Evolutionary conservation across 345 rosid species (phyloP).

Genomic region (Conringia planisiliqua): DNA sequence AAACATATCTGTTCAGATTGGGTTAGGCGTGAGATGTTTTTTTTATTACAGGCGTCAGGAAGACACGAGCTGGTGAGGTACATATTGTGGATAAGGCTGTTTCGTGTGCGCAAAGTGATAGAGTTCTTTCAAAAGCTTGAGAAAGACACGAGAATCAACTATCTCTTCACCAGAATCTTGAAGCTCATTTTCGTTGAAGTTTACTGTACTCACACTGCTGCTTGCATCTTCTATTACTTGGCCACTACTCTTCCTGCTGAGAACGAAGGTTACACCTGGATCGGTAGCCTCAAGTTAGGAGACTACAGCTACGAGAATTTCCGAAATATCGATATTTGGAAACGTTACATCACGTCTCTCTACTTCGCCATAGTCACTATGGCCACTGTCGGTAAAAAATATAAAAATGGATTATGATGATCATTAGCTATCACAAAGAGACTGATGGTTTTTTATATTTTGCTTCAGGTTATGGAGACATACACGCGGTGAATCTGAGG

Average conservation of each 20-base stretch:
- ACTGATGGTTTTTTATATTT: background rate
- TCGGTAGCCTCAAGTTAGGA: conserved; percentile 81
- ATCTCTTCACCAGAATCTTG: conserved; percentile 66
- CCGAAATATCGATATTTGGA: conserved; percentile 74
- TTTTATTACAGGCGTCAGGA: conserved; percentile 49
- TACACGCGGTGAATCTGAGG: conserved; percentile 92
- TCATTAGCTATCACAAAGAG: background rate
- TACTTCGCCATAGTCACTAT: conserved; percentile 87
- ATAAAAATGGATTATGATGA: background rate
- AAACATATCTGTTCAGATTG: background rate
- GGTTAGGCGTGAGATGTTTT: background rate
- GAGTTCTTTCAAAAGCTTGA: conserved; percentile 58
- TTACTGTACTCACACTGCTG: conserved; percentile 87
- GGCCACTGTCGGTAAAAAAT: conserved; percentile 72
- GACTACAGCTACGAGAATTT: conserved; percentile 68
- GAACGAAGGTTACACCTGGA: conserved; percentile 81
- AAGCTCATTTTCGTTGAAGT: conserved; percentile 74
- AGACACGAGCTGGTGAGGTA: conserved; percentile 63
- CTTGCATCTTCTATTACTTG: conserved; percentile 81
- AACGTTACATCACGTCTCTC: conserved; percentile 71
- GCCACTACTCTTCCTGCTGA: conserved; percentile 71
- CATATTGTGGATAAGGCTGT: conserved; percentile 72
- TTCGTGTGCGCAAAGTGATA: conserved; percentile 57
- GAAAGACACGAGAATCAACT: conserved; percentile 73
- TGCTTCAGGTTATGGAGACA: conserved; percentile 88